A percentile compares a stretch with the other conserved stretches of the same genome.
Conservation (phyloP, 495 filamentous ascomycete species). For the Rhypophila decipiens region DNA sequence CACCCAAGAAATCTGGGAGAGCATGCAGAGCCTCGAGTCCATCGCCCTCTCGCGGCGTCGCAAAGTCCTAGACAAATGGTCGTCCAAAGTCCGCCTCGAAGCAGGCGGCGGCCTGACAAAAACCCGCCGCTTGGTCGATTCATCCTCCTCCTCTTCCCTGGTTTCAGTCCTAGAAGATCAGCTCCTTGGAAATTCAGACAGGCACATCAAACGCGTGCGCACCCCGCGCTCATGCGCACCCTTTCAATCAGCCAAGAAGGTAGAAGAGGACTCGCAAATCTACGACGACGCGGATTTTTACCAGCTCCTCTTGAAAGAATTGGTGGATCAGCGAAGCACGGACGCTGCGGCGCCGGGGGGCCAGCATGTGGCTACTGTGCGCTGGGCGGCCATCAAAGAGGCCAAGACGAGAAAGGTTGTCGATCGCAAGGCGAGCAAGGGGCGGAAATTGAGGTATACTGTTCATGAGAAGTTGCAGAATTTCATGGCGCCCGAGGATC, state of each 20-base stretch:
- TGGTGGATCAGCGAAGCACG: constrained; percentile 76
- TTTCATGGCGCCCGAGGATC: constrained; percentile 92
- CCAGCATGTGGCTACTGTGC: constrained; percentile 37
- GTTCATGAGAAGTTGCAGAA: constrained; percentile 97
- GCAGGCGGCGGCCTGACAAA: constrained; percentile 37
- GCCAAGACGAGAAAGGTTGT: constrained; percentile 76
- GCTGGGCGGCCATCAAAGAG: constrained; percentile 65
- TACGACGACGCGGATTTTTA: constrained; percentile 96
- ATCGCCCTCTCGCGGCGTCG: constrained; percentile 42
- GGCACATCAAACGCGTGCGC: constrained; percentile 60
- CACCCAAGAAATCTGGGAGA: constrained; percentile 61
- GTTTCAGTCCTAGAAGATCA: constrained; percentile 69
- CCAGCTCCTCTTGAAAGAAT: constrained; percentile 80
- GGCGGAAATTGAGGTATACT: constrained; percentile 83
- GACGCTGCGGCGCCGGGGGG: constrained; percentile 43
- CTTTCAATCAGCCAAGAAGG: constrained; percentile 48
- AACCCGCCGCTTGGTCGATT: constrained; percentile 47
- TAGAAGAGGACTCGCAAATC: constrained; percentile 48
- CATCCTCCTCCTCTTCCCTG: constrained; percentile 53
- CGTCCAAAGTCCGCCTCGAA: constrained; percentile 42
- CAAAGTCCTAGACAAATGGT: constrained; percentile 63
- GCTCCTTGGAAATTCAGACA: constrained; percentile 57
- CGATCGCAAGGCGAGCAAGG: constrained; percentile 93
- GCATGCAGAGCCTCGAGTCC: constrained; percentile 61
- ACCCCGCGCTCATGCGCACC: constrained; percentile 69